These are phyloP conservation scores for Euphorbia peplus DNA, from an alignment of 345 rosid genomes.

Conservation along the genomic window DNA sequence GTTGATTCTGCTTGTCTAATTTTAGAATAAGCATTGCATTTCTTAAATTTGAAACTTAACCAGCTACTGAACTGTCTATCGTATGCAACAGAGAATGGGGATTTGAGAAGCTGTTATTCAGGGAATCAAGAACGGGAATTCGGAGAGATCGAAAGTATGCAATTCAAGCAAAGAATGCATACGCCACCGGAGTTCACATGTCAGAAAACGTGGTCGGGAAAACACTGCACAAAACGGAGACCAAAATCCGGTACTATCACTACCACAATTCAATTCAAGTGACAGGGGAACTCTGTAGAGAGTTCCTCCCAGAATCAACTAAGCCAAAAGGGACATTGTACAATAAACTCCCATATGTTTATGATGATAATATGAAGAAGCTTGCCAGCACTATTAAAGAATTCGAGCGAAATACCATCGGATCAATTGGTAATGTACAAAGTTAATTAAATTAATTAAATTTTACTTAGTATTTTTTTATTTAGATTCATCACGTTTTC, in stretches of 20 bases:
- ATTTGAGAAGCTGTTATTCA: conserved; percentile 76
- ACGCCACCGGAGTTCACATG: conserved; percentile 88
- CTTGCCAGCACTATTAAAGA: conserved; percentile 51
- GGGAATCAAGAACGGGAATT: conserved; percentile 62
- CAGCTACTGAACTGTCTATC: too few relatives aligned
- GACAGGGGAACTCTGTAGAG: conserved; percentile 63
- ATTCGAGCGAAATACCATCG: conserved; percentile 44
- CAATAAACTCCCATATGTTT: conserved; percentile 60
- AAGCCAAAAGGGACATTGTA: conserved; percentile 46
- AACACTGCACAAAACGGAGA: conserved; percentile 73
- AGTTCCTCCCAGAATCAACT: conserved; percentile 48
- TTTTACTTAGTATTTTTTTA: too few relatives aligned
- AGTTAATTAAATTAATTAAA: too few relatives aligned
- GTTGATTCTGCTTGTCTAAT: too few relatives aligned
- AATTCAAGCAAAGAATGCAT: conserved; percentile 80
- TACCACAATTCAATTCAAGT: conserved; percentile 69
- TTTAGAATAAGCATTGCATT: too few relatives aligned
- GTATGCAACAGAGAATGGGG: conserved; percentile 71
- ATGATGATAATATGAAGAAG: conserved; percentile 70
- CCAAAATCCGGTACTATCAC: conserved; percentile 70
- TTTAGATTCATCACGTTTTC: not conserved
- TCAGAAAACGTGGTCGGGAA: conserved; percentile 79
- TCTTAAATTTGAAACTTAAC: too few relatives aligned
- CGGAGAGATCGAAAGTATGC: conserved; percentile 84
- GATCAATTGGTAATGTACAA: conserved; percentile 31